Conservation (phyloP, 306 rosid genomes). For the Sicyos edulis region DNA sequence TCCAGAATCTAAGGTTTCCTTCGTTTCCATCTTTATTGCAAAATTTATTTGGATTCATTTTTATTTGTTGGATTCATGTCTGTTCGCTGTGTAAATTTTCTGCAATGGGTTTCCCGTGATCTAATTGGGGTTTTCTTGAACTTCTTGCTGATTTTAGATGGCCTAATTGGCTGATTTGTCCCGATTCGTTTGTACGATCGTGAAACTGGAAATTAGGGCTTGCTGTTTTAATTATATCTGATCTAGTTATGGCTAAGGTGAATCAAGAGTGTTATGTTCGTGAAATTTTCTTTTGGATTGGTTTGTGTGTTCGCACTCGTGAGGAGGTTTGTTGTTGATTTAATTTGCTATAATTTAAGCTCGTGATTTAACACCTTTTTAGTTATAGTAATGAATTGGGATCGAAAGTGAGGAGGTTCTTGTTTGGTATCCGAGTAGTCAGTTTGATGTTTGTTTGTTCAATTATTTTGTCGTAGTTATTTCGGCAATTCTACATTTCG, state of each 20-base stretch:
- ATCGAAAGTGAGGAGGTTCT: background rate
- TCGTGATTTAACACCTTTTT: background rate
- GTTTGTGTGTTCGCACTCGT: background rate
- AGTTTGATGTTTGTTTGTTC: background rate
- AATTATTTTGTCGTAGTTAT: background rate
- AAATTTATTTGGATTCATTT: background rate
- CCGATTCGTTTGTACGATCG: background rate
- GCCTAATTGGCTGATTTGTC: background rate
- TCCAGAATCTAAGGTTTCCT: background rate
- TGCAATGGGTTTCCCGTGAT: constrained; percentile 1
- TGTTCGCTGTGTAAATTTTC: background rate
- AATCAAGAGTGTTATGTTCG: background rate
- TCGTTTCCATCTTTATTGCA: background rate
- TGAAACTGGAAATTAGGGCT: background rate
- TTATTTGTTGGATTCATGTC: background rate
- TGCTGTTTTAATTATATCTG: background rate
- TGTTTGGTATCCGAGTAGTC: background rate
- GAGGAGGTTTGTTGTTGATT: background rate
- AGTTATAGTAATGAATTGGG: background rate
- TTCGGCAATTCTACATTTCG: background rate
- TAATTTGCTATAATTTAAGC: background rate
- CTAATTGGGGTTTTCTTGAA: background rate
- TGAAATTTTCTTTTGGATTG: background rate
- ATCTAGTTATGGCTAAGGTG: background rate
- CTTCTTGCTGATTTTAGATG: background rate